Percentiles rank a stretch among this genome's conserved stretches.
Conservation (phyloP, 2,329 filamentous ascomycete species). For the Sporothrix humicola region DNA sequence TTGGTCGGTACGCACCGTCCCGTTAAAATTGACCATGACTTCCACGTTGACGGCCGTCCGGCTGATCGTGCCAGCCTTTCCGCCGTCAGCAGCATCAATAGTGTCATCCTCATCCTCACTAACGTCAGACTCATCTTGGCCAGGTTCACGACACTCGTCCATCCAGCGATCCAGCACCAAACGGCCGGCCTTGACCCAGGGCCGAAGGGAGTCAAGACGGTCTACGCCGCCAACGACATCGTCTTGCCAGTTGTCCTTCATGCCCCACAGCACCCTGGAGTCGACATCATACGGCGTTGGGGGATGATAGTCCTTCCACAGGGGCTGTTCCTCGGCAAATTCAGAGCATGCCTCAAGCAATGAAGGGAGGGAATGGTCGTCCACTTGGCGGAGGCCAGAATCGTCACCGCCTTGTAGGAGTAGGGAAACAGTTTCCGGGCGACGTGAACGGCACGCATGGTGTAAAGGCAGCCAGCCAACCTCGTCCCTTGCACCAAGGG, state of each 20-base stretch:
- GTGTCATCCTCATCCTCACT: not conserved
- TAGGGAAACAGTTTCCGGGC: not conserved
- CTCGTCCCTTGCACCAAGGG: not conserved
- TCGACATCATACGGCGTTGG: not conserved
- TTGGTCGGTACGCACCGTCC: slow-evolving; percentile 18
- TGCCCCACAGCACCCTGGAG: not conserved
- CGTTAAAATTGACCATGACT: not conserved
- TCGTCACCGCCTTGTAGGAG: not conserved
- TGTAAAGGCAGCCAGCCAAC: not conserved
- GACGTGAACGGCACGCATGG: not conserved
- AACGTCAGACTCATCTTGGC: no score
- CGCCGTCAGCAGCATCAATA: no score
- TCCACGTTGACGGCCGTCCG: not conserved
- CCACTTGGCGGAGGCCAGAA: no score
- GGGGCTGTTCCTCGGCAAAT: slow-evolving; percentile 5
- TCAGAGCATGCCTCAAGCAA: not conserved
- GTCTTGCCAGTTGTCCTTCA: not conserved
- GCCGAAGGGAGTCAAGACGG: not conserved
- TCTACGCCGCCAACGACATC: slow-evolving; percentile 1
- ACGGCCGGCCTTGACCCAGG: not conserved
- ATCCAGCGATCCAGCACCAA: not conserved
- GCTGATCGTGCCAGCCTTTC: no score
- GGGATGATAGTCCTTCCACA: not conserved
- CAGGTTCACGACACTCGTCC: not conserved
- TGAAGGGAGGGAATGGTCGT: not conserved